phyloP scores from a whole-genome alignment of 768 basidiomycete species.

The Suillus subluteus region DNA sequence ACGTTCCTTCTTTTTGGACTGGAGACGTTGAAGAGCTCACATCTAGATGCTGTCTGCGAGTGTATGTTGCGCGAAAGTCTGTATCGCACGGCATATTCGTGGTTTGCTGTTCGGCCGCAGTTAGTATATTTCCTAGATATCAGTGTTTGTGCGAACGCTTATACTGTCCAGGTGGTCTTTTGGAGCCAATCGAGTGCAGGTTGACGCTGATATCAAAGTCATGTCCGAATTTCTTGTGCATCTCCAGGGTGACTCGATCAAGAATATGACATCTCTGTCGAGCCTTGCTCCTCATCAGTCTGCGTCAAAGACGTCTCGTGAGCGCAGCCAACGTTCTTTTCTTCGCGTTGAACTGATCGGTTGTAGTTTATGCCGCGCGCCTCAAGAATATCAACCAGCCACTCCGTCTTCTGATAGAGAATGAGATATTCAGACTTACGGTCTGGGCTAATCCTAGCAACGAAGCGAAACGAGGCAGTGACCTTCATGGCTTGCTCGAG shows the following conservation, averaged over 20 bases:
- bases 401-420: slow-evolving; percentile 84
- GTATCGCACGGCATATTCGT: slow-evolving; percentile 81
- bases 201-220: slow-evolving; percentile 86
- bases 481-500: slow-evolving; percentile 60
- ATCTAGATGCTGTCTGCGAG: slow-evolving; percentile 84
- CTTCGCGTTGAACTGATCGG: slow-evolving; percentile 14
- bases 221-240: slow-evolving; percentile 82
- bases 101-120: slow-evolving; percentile 96
- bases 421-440: slow-evolving; percentile 81
- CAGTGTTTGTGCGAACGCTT: slow-evolving; percentile 7
- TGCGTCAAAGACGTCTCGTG: slow-evolving; percentile 45
- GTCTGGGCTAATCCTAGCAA: slow-evolving; percentile 92
- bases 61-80: slow-evolving; percentile 71
- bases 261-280: slow-evolving; percentile 59
- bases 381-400: slow-evolving; percentile 74
- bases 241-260: slow-evolving; percentile 72
- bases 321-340: slow-evolving; percentile 21
- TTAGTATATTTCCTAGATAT: slow-evolving; percentile 43
- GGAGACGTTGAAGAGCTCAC: slow-evolving; percentile 86
- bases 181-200: slow-evolving; percentile 90
- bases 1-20: slow-evolving; percentile 93
- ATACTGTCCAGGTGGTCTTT: slow-evolving; percentile 79
- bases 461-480: slow-evolving; percentile 69
- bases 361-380: slow-evolving; percentile 56
- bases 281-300: slow-evolving; percentile 62